These are phyloP conservation scores for Claviceps sp. DNA, from an alignment of 2,329 filamentous ascomycete genomes.

Conservation along the genomic window DNA sequence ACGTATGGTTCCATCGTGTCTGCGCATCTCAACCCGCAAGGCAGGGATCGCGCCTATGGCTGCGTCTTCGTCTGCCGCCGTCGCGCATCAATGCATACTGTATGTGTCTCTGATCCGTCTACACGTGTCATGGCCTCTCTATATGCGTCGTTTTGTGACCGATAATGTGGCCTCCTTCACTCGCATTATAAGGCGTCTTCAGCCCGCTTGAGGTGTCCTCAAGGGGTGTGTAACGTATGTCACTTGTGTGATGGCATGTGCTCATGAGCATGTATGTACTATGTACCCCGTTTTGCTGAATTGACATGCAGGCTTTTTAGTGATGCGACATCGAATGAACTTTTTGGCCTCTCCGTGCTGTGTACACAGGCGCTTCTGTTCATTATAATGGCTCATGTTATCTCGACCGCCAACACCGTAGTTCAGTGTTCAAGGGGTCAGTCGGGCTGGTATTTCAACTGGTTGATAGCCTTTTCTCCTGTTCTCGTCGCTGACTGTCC, in stretches of 20 bases:
- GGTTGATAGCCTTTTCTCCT: not conserved
- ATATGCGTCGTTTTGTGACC: conserved; percentile 1
- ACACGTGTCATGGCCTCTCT: conserved; percentile 5
- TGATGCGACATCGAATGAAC: not conserved
- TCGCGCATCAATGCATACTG: not conserved
- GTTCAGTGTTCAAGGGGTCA: not conserved
- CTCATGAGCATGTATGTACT: not conserved
- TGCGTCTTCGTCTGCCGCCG: not conserved
- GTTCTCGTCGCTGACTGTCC: not conserved
- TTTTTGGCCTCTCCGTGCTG: not conserved
- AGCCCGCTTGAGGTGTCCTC: not conserved
- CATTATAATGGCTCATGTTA: not conserved
- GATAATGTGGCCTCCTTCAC: not conserved
- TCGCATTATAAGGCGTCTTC: not conserved
- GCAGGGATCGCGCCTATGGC: not conserved
- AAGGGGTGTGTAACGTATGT: not conserved
- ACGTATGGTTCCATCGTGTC: not conserved
- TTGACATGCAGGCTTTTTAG: not conserved
- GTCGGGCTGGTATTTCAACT: not conserved
- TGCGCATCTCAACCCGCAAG: not conserved
- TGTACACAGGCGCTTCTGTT: not conserved
- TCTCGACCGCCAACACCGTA: not conserved
- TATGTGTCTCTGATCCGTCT: not conserved
- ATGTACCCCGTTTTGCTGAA: not conserved
- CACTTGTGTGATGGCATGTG: not conserved